Base-by-base conservation (phyloP, 805 yeast genomes). In the Zygosaccharomyces bailii region DNA sequence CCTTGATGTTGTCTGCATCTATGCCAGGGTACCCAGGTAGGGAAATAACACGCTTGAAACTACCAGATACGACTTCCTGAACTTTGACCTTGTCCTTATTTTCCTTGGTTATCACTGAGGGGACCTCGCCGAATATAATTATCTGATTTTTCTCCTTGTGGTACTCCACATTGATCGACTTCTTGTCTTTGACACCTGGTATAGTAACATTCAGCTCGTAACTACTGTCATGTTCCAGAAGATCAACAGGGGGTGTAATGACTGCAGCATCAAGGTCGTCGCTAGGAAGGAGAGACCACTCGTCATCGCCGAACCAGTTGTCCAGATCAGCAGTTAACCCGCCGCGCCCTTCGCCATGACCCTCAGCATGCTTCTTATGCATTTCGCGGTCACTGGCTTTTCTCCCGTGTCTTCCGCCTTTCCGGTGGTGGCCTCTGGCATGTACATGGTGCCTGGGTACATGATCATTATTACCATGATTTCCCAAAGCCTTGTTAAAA, bases 121-220 rank as follows among this genome's bases (percentile, higher is more conserved):
- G 71, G 42, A 72, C 61, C 42, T 68, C 74, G 45, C 81, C 81
- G 40, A 69, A 60, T 24, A 76, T 56, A 11, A 64, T 55, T 39
- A 76, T 58, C 49, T 71, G 70, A 42, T 73, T 71, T 14, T 66
- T 62, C 29, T 71, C 71, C 46, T 71, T 66, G 54, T 75, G 68
- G 60, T 69, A 76, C 56, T 75, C 79, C 43, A 75, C 56, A 9
- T 68, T 61, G 52, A 73, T 63, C 32, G 67, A 59, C 14, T 74
- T 74, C 54, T 67, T 69, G 1, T 65, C 48, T 32, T 63, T 52
- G 16, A 75, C 75, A 42, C 80, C 80, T 4, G 80, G 77, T 42
- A 75, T 60, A 0, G 77, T 68, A 4, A 74, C 65, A 23, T 67
- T 68, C 25, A 75, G 53, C 32, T 66, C 70, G 48, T 71, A 74